phyloP scores from a whole-genome alignment of 768 basidiomycete genomes.

The Tricholoma terreum region DNA sequence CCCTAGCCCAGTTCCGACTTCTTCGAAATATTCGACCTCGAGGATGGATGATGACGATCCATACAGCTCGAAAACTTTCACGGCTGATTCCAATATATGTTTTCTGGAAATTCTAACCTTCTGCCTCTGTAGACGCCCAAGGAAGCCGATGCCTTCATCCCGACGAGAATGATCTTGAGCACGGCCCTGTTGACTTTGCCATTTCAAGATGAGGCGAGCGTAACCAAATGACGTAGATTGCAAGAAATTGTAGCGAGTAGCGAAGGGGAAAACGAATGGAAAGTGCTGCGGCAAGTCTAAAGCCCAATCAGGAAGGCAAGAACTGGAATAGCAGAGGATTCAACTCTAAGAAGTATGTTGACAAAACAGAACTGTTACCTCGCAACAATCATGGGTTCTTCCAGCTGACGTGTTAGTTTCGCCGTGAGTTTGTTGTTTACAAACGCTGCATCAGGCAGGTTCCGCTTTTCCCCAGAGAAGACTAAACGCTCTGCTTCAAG shows the following conservation, averaged over 20 bases:
- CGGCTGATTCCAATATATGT: slow-evolving; percentile 91
- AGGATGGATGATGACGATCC: slow-evolving; percentile 91
- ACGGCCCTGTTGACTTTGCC: slow-evolving; percentile 85
- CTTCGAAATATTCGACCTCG: slow-evolving; percentile 98
- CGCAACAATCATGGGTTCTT: slow-evolving; percentile 99
- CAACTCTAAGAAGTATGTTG: background rate
- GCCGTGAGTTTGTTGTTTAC: slow-evolving; percentile 98
- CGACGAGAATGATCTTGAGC: slow-evolving; percentile 77
- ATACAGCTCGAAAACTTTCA: slow-evolving; percentile 95
- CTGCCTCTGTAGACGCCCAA: slow-evolving; percentile 90
- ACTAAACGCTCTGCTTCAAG: slow-evolving; percentile 62
- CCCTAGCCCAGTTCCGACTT: slow-evolving; percentile 96
- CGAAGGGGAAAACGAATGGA: slow-evolving; percentile 98
- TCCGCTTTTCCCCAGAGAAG: slow-evolving; percentile 49
- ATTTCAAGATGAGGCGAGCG: slow-evolving; percentile 90
- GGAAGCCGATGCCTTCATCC: slow-evolving; percentile 88
- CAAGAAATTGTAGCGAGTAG: slow-evolving; percentile 94
- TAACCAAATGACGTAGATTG: slow-evolving; percentile 98
- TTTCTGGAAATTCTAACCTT: slow-evolving; percentile 96
- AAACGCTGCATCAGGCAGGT: slow-evolving; percentile 79
- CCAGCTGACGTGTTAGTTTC: slow-evolving; percentile 94
- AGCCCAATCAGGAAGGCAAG: slow-evolving; percentile 97
- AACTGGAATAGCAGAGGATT: slow-evolving; percentile 43
- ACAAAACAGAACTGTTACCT: slow-evolving; percentile 52
- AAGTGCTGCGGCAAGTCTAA: slow-evolving; percentile 94